Evolutionary conservation across 441 rosid genomes (phyloP).

Genomic region (Sinapis alba): DNA sequence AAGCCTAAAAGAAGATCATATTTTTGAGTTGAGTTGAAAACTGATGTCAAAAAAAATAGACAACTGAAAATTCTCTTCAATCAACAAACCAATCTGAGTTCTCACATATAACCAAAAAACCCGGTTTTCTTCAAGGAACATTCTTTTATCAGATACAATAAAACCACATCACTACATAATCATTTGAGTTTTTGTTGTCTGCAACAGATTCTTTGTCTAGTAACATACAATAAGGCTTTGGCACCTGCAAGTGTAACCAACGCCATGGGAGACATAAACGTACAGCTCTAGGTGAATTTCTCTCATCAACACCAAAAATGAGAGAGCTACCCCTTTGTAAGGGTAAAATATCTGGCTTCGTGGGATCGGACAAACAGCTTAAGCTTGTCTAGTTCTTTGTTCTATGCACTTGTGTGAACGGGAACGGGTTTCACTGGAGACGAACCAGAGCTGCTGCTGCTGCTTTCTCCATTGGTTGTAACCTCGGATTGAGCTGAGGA

Average conservation of each 20-base stretch:
- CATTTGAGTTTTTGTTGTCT: slow-evolving; percentile 8
- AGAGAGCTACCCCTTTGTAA: slow-evolving; percentile 32
- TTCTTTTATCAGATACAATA: slow-evolving; percentile 35
- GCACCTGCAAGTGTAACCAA: slow-evolving; percentile 25
- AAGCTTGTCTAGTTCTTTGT: slow-evolving; percentile 32
- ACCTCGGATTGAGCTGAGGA: slow-evolving; percentile 43
- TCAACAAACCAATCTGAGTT: slow-evolving; percentile 30
- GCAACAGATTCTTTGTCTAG: slow-evolving; percentile 25
- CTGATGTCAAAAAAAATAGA: neutral
- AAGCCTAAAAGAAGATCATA: neutral
- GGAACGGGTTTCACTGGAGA: slow-evolving; percentile 48
- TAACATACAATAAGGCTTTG: slow-evolving; percentile 35
- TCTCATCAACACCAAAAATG: slow-evolving; percentile 36
- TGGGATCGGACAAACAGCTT: slow-evolving; percentile 38
- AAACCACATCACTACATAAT: slow-evolving; percentile 38
- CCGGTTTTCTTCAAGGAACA: slow-evolving; percentile 6
- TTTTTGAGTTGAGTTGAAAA: neutral
- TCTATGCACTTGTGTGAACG: slow-evolving; percentile 23
- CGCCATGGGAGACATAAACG: slow-evolving; percentile 26
- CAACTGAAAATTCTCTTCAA: neutral
- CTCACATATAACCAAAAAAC: slow-evolving; percentile 25
- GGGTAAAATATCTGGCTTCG: slow-evolving; percentile 33
- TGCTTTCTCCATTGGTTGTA: slow-evolving; percentile 46
- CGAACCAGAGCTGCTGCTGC: slow-evolving; percentile 51
- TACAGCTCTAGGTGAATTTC: slow-evolving; percentile 37